Percentiles rank a stretch among this genome's conserved stretches.
These are phyloP conservation scores for Verticillium albo-atrum DNA, from an alignment of 2,329 filamentous ascomycete genomes.

Conservation along the genomic window DNA sequence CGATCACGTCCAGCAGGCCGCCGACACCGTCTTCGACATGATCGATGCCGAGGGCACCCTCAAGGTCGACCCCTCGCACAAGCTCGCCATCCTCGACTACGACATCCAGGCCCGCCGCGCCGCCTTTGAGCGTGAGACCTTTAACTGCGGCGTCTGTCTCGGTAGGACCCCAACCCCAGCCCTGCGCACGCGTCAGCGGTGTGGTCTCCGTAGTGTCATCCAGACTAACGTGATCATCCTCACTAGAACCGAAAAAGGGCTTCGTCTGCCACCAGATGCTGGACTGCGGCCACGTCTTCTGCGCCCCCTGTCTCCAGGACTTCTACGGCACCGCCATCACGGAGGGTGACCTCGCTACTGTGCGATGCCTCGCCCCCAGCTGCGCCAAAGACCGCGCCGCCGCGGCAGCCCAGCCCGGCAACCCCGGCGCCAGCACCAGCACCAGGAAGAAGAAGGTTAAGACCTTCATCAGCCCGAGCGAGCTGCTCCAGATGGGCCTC, in stretches of 20 bases:
- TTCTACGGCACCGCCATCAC: constrained; percentile 87
- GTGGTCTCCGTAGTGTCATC: neutral
- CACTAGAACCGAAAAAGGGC: constrained; percentile 87
- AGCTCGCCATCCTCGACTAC: constrained; percentile 71
- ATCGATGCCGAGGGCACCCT: constrained; percentile 43
- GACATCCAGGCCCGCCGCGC: constrained; percentile 69
- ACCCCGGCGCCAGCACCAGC: constrained; percentile 14
- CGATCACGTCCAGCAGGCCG: constrained; percentile 55
- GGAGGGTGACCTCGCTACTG: constrained; percentile 73
- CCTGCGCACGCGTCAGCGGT: neutral
- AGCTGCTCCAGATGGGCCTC: constrained; percentile 74
- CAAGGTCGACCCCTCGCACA: constrained; percentile 50
- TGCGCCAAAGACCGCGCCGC: constrained; percentile 63
- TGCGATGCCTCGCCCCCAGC: constrained; percentile 75
- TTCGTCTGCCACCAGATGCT: constrained; percentile 73
- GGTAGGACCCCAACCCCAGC: constrained; percentile 34
- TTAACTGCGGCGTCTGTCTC: constrained; percentile 82
- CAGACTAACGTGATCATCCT: neutral
- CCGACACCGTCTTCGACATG: constrained; percentile 57
- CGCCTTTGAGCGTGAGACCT: constrained; percentile 78
- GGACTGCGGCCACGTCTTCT: constrained; percentile 89
- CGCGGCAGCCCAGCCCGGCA: constrained; percentile 13
- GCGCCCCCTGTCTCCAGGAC: constrained; percentile 77
- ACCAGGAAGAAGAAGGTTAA: constrained; percentile 54
- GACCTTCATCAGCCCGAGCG: constrained; percentile 71